phyloP scores from a whole-genome alignment of 768 basidiomycete species.

The Lactifluus volemus region DNA sequence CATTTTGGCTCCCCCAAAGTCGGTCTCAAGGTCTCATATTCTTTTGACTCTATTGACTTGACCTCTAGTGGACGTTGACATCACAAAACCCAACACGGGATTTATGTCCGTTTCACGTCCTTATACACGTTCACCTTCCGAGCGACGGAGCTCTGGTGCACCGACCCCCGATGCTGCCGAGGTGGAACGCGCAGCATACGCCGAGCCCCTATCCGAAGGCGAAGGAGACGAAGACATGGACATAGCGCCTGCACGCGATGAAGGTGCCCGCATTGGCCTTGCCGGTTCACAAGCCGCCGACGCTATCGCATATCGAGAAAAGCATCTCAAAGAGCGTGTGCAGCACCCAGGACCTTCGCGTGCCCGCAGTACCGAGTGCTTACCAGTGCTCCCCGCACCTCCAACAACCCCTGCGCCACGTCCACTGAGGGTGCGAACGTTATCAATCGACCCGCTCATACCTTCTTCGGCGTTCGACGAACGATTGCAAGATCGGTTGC shows the following conservation, averaged over 20 bases:
- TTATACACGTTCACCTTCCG: constrained; percentile 29
- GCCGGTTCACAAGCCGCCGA: constrained; percentile 66
- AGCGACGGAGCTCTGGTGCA: constrained; percentile 32
- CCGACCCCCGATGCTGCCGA: constrained; percentile 34
- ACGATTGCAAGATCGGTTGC: constrained; percentile 62
- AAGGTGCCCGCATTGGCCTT: constrained; percentile 73
- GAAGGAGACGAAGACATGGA: constrained; percentile 80
- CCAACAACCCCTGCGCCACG: constrained; percentile 22
- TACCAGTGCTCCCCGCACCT: constrained; percentile 31
- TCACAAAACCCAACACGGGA: constrained; percentile 84
- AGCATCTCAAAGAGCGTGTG: constrained; percentile 48
- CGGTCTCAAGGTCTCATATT: constrained; percentile 15
- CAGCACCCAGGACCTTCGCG: constrained; percentile 25
- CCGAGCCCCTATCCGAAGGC: constrained; percentile 91
- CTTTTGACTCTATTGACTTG: neutral
- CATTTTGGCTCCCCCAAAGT: constrained; percentile 99
- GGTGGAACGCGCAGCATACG: constrained; percentile 38
- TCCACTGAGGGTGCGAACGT: constrained; percentile 15
- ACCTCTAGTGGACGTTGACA: constrained; percentile 80
- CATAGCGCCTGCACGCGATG: constrained; percentile 64
- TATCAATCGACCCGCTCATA: constrained; percentile 83
- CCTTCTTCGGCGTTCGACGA: constrained; percentile 79
- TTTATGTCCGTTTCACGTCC: constrained; percentile 66
- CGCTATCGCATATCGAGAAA: constrained; percentile 81
- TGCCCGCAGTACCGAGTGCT: constrained; percentile 26